Evolutionary conservation across 2,329 filamentous ascomycete species (phyloP).

Genomic region (Proliferodiscus dingleyae): DNA sequence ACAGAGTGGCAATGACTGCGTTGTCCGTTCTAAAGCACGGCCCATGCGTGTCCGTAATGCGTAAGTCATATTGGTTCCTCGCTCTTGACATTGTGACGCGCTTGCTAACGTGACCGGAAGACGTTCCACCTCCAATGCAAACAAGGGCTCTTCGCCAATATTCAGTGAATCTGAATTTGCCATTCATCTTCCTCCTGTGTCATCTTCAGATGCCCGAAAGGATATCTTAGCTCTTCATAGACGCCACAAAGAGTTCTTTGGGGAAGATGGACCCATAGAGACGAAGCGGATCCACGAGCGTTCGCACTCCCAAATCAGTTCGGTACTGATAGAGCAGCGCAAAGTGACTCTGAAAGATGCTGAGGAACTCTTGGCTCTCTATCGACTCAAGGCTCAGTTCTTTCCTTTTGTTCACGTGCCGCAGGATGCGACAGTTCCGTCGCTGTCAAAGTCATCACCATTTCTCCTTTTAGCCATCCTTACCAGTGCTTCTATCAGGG

Average conservation of each 20-base stretch:
- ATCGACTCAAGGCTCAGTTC: slow-evolving; percentile 13
- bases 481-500: slow-evolving; percentile 20
- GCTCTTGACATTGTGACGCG: not conserved
- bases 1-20: slow-evolving; percentile 20
- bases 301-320: not conserved
- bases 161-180: slow-evolving; percentile 18
- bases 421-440: slow-evolving; percentile 19
- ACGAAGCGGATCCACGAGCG: not conserved
- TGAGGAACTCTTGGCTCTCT: slow-evolving; percentile 19
- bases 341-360: slow-evolving; percentile 22
- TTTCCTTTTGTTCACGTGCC: slow-evolving; percentile 28
- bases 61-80: slow-evolving; percentile 6
- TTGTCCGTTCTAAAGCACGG: slow-evolving; percentile 27
- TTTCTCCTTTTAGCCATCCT: slow-evolving; percentile 29
- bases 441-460: slow-evolving; percentile 22
- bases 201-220: slow-evolving; percentile 17
- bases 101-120: slow-evolving; percentile 6
- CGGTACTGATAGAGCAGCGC: slow-evolving; percentile 16
- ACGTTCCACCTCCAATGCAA: slow-evolving; percentile 3
- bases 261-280: slow-evolving; percentile 9
- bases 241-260: slow-evolving; percentile 24
- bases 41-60: slow-evolving; percentile 22
- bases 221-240: slow-evolving; percentile 18
- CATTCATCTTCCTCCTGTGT: slow-evolving; percentile 22
- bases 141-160: slow-evolving; percentile 3